Evolutionary conservation across 2,329 filamentous ascomycete species (phyloP).

Genomic region (Pseudogymnoascus sp.): DNA sequence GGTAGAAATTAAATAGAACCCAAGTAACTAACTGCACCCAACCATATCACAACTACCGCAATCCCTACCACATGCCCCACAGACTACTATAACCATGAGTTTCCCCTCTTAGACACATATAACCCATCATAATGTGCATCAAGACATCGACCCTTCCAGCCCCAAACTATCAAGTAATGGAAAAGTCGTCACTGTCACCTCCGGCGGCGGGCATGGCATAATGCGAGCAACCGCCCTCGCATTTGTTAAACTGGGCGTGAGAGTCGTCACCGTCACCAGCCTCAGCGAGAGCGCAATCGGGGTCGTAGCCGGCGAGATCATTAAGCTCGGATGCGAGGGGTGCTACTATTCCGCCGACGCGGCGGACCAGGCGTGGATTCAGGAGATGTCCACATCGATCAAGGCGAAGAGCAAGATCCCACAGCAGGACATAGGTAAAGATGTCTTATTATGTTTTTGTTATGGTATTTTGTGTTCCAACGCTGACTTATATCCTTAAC

Average conservation of each 20-base stretch:
- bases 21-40: background rate
- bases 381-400: slow-evolving; percentile 10
- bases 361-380: background rate
- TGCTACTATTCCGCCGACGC: slow-evolving; percentile 13
- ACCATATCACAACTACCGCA: background rate
- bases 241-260: slow-evolving; percentile 32
- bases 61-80: background rate
- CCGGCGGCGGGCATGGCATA: slow-evolving; percentile 32
- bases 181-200: slow-evolving; percentile 33
- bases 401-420: background rate
- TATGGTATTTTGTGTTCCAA: background rate
- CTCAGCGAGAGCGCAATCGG: background rate
- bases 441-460: background rate
- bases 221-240: slow-evolving; percentile 32
- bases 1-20: background rate
- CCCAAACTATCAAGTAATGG: slow-evolving; percentile 16
- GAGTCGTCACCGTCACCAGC: slow-evolving; percentile 23
- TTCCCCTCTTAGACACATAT: background rate
- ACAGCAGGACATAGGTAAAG: background rate
- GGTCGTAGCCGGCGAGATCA: background rate
- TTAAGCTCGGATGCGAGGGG: background rate
- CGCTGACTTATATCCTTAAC: background rate
- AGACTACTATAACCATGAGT: background rate
- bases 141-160: slow-evolving; percentile 28
- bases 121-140: slow-evolving; percentile 28